These are phyloP conservation scores for Alternaria rosae DNA, from an alignment of 2,329 filamentous ascomycete species.

Conservation along the genomic window DNA sequence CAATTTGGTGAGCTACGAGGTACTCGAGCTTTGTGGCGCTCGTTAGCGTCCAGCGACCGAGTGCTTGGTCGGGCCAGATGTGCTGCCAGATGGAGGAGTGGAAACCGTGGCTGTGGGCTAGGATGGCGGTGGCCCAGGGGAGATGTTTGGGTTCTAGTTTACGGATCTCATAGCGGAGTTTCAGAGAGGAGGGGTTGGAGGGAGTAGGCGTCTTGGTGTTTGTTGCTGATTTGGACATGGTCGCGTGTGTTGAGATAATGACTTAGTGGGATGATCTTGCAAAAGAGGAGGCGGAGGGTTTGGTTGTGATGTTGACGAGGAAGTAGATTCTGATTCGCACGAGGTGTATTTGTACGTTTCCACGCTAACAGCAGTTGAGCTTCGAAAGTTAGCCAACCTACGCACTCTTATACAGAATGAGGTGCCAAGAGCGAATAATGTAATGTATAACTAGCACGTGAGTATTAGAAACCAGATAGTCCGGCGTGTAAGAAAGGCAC, in stretches of 20 bases:
- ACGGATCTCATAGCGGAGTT: slow-evolving; percentile 43
- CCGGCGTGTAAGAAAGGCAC: not conserved
- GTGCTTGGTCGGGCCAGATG: slow-evolving; percentile 32
- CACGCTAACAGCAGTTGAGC: not conserved
- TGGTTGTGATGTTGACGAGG: not conserved
- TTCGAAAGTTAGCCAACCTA: not conserved
- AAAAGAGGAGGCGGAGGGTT: not conserved
- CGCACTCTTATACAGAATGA: not conserved
- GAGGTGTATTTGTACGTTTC: not conserved
- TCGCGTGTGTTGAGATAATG: not conserved
- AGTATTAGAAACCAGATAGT: not conserved
- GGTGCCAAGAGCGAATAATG: not conserved
- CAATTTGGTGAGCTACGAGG: slow-evolving; percentile 45
- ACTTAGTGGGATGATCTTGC: not conserved
- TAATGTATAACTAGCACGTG: not conserved
- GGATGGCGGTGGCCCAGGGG: slow-evolving; percentile 40
- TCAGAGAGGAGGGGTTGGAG: slow-evolving; percentile 37
- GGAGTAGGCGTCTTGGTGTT: slow-evolving; percentile 7
- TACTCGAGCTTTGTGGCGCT: slow-evolving; percentile 25
- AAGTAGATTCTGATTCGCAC: not conserved
- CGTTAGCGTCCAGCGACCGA: slow-evolving; percentile 23
- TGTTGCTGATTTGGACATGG: not conserved
- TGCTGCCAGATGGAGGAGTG: slow-evolving; percentile 37
- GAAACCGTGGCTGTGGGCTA: slow-evolving; percentile 43
- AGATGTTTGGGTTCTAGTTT: slow-evolving; percentile 34